A percentile compares a stretch with the other conserved stretches of the same genome.
Conservation (phyloP, 306 rosid genomes). For the Parietaria judaica region DNA sequence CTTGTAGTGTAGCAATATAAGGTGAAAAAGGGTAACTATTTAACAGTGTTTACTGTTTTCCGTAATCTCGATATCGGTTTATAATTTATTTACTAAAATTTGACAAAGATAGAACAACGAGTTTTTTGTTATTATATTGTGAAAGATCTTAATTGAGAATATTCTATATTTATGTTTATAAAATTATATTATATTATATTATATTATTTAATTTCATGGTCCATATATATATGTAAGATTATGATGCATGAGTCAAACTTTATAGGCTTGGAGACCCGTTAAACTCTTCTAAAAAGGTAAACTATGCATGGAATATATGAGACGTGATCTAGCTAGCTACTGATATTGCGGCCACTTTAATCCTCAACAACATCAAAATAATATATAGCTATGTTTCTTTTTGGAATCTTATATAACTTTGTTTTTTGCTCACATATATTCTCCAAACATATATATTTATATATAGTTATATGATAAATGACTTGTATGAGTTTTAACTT, state of each 20-base stretch:
- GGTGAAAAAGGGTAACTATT: slow-evolving; percentile 11
- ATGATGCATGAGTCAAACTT: background rate
- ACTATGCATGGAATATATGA: background rate
- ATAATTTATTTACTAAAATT: background rate
- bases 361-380: background rate
- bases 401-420: too few species aligned
- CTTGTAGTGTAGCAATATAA: background rate
- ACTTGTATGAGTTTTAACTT: background rate
- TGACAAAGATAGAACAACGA: background rate
- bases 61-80: too few species aligned
- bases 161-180: background rate
- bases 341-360: background rate
- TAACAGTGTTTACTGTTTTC: background rate
- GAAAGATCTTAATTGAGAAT: background rate
- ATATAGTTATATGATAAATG: too few species aligned
- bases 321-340: background rate
- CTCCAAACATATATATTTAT: too few species aligned
- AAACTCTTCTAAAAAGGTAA: background rate
- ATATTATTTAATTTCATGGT: background rate
- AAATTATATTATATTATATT: background rate
- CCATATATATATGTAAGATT: background rate
- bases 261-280: background rate
- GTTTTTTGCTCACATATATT: too few species aligned
- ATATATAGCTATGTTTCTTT: too few species aligned
- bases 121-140: too few species aligned